A percentile compares a stretch with the other conserved stretches of the same genome.
Conservation (phyloP, 73 alveolate genomes). For the Tetrahymena thermophila region DNA sequence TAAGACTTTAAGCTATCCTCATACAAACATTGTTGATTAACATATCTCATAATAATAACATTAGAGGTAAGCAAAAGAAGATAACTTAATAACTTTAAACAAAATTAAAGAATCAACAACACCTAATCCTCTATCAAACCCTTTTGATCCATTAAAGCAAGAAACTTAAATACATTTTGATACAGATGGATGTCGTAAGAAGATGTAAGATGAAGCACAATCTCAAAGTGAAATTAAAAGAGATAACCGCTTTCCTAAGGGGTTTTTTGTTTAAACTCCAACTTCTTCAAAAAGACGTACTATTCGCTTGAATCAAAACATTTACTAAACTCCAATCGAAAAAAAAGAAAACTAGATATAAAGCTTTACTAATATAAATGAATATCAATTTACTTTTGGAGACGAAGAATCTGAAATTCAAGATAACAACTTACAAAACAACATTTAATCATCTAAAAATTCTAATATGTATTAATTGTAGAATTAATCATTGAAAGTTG, state of each 20-base stretch:
- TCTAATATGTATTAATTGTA: not conserved
- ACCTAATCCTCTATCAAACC: not conserved
- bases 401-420: not conserved
- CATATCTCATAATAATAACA: not conserved
- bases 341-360: not conserved
- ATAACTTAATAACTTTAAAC: not conserved
- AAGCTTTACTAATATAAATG: not conserved
- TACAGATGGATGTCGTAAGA: not conserved
- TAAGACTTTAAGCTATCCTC: not conserved
- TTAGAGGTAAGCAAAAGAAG: not conserved
- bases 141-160: not conserved
- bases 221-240: not conserved
- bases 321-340: not conserved
- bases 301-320: not conserved
- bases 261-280: not conserved
- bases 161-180: not conserved
- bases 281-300: not conserved
- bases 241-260: not conserved
- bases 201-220: not conserved
- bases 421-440: not conserved
- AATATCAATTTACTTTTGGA: not conserved
- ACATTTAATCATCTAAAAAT: not conserved
- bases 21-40: not conserved
- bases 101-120: not conserved
- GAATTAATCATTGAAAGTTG: not conserved